Evolutionary conservation across 2,329 filamentous ascomycete species (phyloP).

Genomic region (Epichloe coenophiala): DNA sequence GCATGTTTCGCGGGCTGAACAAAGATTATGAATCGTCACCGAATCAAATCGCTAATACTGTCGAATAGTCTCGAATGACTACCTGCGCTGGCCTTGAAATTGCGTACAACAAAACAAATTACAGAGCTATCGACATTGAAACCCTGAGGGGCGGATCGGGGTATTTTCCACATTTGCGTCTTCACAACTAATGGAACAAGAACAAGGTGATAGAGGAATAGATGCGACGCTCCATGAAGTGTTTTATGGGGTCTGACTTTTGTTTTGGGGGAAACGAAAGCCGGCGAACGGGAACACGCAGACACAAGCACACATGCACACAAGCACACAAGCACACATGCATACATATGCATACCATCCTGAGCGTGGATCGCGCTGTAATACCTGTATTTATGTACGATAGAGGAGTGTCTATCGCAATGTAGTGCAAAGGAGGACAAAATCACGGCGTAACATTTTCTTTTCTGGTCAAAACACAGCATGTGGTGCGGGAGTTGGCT

Average conservation of each 20-base stretch:
- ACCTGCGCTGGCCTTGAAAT: background rate
- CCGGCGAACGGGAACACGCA: background rate
- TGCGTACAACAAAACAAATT: background rate
- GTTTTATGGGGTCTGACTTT: slow-evolving; percentile 3
- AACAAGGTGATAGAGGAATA: slow-evolving; percentile 4
- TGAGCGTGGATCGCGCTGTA: slow-evolving; percentile 14
- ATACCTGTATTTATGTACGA: slow-evolving; percentile 26
- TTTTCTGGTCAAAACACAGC: slow-evolving; percentile 2
- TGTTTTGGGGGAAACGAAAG: slow-evolving; percentile 15
- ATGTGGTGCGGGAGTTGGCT: slow-evolving; percentile 5
- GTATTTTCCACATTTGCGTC: background rate
- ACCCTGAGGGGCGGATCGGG: background rate
- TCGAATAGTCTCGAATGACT: background rate
- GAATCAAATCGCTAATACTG: background rate
- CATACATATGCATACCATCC: background rate
- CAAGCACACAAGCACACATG: background rate
- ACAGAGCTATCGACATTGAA: background rate
- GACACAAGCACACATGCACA: background rate
- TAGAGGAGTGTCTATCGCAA: slow-evolving; percentile 15
- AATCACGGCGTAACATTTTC: slow-evolving; percentile 10
- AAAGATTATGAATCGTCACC: background rate
- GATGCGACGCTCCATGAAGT: slow-evolving; percentile 4
- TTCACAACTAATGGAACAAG: background rate
- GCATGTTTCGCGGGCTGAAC: background rate
- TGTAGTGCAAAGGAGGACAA: slow-evolving; percentile 6